phyloP scores from a whole-genome alignment of 2,329 filamentous ascomycete species.

The Fusarium proliferatum region DNA sequence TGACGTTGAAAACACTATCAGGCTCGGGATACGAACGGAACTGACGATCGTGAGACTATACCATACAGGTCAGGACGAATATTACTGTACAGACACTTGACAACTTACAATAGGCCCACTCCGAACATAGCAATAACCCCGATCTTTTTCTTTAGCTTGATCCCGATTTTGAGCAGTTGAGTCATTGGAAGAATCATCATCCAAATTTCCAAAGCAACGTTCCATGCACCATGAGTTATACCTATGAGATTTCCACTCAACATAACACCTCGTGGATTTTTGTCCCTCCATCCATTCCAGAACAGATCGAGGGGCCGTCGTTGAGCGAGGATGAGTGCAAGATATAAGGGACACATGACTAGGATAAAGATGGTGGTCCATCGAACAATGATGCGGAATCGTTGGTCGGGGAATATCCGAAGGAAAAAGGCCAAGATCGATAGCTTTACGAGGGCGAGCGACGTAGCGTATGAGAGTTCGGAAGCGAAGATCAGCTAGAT shows the following conservation, averaged over 20 bases:
- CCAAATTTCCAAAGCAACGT: slow-evolving; percentile 17
- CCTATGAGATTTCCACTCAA: not conserved
- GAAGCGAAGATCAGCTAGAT: not conserved
- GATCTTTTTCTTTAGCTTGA: slow-evolving; percentile 7
- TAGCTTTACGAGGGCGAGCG: not conserved
- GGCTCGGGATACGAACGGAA: not conserved
- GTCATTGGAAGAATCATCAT: slow-evolving; percentile 12
- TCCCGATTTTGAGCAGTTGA: not conserved
- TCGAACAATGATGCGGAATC: not conserved
- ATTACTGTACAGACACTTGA: no score
- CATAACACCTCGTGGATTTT: not conserved
- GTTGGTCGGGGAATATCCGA: not conserved
- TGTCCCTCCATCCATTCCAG: slow-evolving; percentile 10
- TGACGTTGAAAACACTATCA: not conserved
- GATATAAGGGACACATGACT: fast-evolving
- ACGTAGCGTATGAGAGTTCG: not conserved
- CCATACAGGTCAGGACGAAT: fast-evolving
- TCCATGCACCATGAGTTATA: not conserved
- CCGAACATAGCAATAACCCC: slow-evolving; percentile 14
- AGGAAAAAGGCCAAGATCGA: slow-evolving; percentile 12
- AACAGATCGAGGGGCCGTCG: not conserved
- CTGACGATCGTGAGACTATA: not conserved
- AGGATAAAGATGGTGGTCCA: not conserved
- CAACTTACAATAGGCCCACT: not conserved
- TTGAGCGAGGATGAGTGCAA: not conserved